Conservation (phyloP, 495 filamentous ascomycete species). For the Penicillium alfredii region DNA sequence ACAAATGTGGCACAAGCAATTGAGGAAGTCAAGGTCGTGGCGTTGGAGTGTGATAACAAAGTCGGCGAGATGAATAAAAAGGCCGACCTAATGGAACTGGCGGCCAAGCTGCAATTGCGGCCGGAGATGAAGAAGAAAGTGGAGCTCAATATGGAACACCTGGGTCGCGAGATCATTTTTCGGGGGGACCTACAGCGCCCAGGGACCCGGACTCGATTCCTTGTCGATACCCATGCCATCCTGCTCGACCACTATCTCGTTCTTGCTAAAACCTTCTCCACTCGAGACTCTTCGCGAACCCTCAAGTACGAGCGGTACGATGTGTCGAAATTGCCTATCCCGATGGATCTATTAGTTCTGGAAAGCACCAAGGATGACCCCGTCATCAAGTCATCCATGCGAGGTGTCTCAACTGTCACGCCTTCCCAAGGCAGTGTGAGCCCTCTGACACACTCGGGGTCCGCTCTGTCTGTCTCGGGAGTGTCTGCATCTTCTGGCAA, state of each 20-base stretch:
- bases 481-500: constrained; percentile 30
- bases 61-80: constrained; percentile 94
- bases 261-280: constrained; percentile 70
- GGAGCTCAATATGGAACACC: constrained; percentile 84
- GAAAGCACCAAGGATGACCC: constrained; percentile 90
- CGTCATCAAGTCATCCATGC: constrained; percentile 70
- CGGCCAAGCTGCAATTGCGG: constrained; percentile 71
- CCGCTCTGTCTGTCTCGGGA: constrained; percentile 41
- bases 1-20: constrained; percentile 76
- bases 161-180: constrained; percentile 83
- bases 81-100: constrained; percentile 82
- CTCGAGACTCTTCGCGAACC: constrained; percentile 57
- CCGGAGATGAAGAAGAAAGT: constrained; percentile 78
- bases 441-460: constrained; percentile 59
- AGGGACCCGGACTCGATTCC: constrained; percentile 75
- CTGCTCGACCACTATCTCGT: constrained; percentile 97
- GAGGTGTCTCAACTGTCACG: constrained; percentile 61
- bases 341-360: constrained; percentile 90
- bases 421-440: constrained; percentile 45
- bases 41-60: constrained; percentile 84
- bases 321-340: constrained; percentile 93
- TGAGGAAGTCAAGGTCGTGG: constrained; percentile 92
- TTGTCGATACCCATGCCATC: constrained; percentile 87
- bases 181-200: constrained; percentile 85
- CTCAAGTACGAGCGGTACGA: constrained; percentile 83